Evolutionary conservation across 176 grass and related monocot species (phyloP).

Genomic region (Phragmites australis): DNA sequence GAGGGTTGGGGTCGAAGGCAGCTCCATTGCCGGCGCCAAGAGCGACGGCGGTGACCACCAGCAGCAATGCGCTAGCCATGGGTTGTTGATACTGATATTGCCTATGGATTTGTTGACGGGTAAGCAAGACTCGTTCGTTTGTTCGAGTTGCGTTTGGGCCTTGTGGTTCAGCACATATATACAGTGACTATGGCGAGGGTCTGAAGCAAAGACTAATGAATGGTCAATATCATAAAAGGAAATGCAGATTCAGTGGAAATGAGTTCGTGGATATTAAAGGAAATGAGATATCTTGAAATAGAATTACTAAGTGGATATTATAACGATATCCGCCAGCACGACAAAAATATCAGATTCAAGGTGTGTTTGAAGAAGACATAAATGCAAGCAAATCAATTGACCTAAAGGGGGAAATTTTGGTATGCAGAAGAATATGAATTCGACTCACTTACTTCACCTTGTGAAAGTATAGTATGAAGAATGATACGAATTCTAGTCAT

Average conservation of each 20-base stretch:
- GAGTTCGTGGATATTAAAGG: too few relatives aligned
- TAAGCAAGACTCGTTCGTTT: background rate
- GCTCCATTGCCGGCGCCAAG: slow-evolving; percentile 22
- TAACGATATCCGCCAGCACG: too few relatives aligned
- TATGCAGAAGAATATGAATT: background rate
- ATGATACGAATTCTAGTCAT: background rate
- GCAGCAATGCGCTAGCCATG: slow-evolving; percentile 20
- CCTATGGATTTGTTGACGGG: background rate
- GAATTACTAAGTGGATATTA: background rate
- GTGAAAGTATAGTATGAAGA: too few relatives aligned
- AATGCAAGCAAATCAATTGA: too few relatives aligned
- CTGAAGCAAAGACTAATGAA: background rate
- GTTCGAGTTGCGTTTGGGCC: too few relatives aligned
- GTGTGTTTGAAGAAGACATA: background rate
- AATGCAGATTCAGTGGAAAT: too few relatives aligned
- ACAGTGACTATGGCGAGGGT: background rate
- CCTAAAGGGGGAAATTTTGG: too few relatives aligned
- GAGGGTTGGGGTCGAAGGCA: slow-evolving; percentile 52
- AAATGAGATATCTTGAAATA: background rate
- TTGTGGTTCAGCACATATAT: background rate
- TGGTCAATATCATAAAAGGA: background rate
- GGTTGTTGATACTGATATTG: background rate
- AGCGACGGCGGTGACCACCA: slow-evolving; percentile 1
- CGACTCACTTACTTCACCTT: too few relatives aligned
- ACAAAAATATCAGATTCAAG: too few relatives aligned